These are phyloP conservation scores for Epithele typhae DNA, from an alignment of 768 basidiomycete genomes.

Conservation along the genomic window DNA sequence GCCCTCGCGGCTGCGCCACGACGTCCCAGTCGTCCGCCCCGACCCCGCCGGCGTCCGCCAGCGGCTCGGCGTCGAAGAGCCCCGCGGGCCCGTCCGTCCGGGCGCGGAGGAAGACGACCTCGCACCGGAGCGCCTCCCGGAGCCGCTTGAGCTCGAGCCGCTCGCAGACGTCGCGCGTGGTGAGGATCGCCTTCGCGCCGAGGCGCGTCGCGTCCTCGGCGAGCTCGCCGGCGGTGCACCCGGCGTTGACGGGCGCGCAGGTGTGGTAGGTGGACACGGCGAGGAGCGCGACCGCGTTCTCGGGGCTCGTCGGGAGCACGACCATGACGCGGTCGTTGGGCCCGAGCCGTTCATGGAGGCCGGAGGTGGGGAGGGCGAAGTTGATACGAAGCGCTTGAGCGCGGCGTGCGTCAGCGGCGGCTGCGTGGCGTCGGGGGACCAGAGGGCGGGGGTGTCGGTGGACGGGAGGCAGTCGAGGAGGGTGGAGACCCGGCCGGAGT, in stretches of 20 bases:
- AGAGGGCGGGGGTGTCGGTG: slow-evolving; percentile 33
- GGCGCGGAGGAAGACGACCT: slow-evolving; percentile 34
- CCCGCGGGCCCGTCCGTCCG: slow-evolving; percentile 34
- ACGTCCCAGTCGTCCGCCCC: slow-evolving; percentile 10
- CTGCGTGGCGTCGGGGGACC: slow-evolving; percentile 34
- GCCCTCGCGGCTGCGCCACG: slow-evolving; percentile 1
- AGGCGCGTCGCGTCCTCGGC: slow-evolving; percentile 38
- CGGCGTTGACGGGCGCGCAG: slow-evolving; percentile 44
- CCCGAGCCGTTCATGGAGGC: slow-evolving; percentile 25
- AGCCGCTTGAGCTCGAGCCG: slow-evolving; percentile 34
- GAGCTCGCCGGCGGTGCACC: slow-evolving; percentile 41
- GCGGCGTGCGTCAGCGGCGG: slow-evolving; percentile 33
- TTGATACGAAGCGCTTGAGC: slow-evolving; percentile 34
- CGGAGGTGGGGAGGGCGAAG: slow-evolving; percentile 36
- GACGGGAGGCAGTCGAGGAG: slow-evolving; percentile 39
- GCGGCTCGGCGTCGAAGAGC: slow-evolving; percentile 35
- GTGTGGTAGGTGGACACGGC: slow-evolving; percentile 40
- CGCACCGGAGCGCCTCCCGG: slow-evolving; percentile 33
- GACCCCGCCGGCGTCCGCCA: slow-evolving; percentile 14
- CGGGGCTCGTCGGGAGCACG: slow-evolving; percentile 40
- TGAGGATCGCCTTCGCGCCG: slow-evolving; percentile 36
- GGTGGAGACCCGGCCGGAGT: slow-evolving; percentile 27
- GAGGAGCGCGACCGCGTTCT: slow-evolving; percentile 44
- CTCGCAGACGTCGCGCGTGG: slow-evolving; percentile 36
- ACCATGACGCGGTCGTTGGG: slow-evolving; percentile 45